These are phyloP conservation scores for Limnanthes douglasii DNA, from an alignment of 345 rosid genomes.

Conservation along the genomic window DNA sequence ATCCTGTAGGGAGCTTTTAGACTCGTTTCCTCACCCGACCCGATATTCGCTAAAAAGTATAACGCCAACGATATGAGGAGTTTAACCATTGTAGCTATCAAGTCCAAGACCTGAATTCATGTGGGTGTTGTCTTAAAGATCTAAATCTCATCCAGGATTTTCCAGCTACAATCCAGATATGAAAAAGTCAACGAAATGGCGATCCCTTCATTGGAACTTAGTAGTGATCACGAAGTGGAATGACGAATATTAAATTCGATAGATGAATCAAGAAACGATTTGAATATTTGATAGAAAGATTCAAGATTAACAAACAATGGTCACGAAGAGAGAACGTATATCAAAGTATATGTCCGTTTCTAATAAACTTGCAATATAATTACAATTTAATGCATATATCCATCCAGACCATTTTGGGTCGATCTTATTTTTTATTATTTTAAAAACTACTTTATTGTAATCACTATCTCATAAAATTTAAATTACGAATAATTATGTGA, in stretches of 20 bases:
- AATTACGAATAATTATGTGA: too few species aligned
- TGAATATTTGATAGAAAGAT: neutral
- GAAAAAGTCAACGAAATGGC: constrained; percentile 24
- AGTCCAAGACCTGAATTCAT: constrained; percentile 13
- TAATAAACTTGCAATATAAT: too few species aligned
- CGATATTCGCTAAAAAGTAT: constrained; percentile 8
- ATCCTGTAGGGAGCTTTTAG: constrained; percentile 52
- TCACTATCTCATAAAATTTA: too few species aligned
- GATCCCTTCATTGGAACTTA: constrained; percentile 7
- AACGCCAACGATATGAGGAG: constrained; percentile 11
- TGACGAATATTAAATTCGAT: too few species aligned
- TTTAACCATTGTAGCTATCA: constrained; percentile 19
- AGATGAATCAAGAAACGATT: neutral
- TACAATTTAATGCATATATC: too few species aligned
- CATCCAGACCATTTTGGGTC: too few species aligned
- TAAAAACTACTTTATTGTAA: too few species aligned
- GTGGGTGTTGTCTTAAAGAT: constrained; percentile 6
- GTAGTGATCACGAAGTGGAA: constrained; percentile 11
- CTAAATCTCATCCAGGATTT: constrained; percentile 9
- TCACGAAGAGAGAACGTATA: too few species aligned
- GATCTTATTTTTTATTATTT: too few species aligned
- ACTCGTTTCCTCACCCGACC: constrained; percentile 15
- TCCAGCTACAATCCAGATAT: constrained; percentile 1
- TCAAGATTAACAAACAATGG: too few species aligned
- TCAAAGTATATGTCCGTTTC: too few species aligned